Conservation (phyloP, 2,329 filamentous ascomycete genomes). For the Fusarium falciforme region DNA sequence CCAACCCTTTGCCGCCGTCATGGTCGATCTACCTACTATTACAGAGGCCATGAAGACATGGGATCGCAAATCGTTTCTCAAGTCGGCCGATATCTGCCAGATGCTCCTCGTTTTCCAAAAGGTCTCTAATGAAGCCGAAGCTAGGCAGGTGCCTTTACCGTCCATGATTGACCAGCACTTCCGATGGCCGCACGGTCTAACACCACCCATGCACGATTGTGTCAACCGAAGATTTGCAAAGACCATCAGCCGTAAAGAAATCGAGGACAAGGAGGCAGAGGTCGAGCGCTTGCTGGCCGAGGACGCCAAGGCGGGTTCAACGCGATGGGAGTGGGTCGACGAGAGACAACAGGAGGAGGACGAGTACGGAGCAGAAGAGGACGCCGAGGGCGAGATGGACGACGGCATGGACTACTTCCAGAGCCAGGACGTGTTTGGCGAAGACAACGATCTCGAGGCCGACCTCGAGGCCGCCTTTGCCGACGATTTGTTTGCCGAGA, state of each 20-base stretch:
- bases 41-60: constrained; percentile 94
- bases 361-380: constrained; percentile 61
- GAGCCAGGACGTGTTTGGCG: constrained; percentile 45
- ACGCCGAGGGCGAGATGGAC: constrained; percentile 61
- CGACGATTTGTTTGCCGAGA: constrained; percentile 53
- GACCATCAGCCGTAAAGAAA: constrained; percentile 83
- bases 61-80: constrained; percentile 89
- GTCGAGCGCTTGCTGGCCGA: constrained; percentile 79
- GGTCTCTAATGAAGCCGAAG: constrained; percentile 75
- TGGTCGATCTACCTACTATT: constrained; percentile 88
- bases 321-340: constrained; percentile 74
- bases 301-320: constrained; percentile 71
- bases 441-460: constrained; percentile 64
- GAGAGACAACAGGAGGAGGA: constrained; percentile 57
- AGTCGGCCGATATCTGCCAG: constrained; percentile 88
- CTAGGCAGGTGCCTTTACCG: constrained; percentile 75
- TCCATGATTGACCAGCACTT: constrained; percentile 75
- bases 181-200: constrained; percentile 87
- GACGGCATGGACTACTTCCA: constrained; percentile 56
- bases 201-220: constrained; percentile 88
- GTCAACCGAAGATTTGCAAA: constrained; percentile 86
- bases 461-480: constrained; percentile 66
- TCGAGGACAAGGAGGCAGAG: constrained; percentile 84
- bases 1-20: constrained; percentile 77
- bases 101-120: constrained; percentile 84